Evolutionary conservation across 169 alveolate genomes (phyloP).

Genomic region (Babesia caballi): DNA sequence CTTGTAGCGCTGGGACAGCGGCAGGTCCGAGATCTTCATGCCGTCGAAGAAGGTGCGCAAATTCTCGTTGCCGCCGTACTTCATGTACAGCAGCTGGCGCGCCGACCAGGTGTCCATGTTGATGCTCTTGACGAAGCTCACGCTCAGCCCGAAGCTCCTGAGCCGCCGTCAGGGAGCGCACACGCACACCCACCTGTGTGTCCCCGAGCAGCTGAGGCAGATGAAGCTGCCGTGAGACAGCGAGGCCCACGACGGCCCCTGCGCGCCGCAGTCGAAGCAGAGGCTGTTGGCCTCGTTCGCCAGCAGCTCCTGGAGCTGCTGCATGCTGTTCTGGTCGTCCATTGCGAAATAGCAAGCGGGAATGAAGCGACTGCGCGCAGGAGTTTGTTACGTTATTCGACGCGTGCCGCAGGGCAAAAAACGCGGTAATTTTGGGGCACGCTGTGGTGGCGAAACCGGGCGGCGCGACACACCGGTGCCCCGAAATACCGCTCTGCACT

Average conservation of each 20-base stretch:
- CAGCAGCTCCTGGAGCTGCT: conserved; percentile 54
- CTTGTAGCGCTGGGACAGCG: conserved; percentile 69
- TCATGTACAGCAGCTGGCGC: conserved; percentile 81
- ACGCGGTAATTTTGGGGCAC: too few relatives aligned
- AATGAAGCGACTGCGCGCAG: too few relatives aligned
- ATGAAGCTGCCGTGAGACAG: conserved; percentile 92
- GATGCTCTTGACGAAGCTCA: conserved; percentile 89
- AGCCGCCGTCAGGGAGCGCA: not conserved
- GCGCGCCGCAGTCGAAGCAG: conserved; percentile 79
- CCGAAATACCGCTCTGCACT: not conserved
- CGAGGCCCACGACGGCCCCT: conserved; percentile 94
- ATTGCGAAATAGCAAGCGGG: not conserved
- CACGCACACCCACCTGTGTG: conserved; percentile 59
- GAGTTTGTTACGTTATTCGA: too few relatives aligned
- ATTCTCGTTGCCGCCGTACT: conserved; percentile 77
- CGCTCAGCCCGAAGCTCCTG: conserved; percentile 88
- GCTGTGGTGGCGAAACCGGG: not conserved
- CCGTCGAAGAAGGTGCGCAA: conserved; percentile 67
- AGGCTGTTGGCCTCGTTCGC: conserved; percentile 56
- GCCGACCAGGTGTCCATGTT: conserved; percentile 93
- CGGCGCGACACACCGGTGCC: not conserved
- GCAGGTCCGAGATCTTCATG: conserved; percentile 68
- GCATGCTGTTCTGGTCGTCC: conserved; percentile 40
- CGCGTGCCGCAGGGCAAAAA: too few relatives aligned
- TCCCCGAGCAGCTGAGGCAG: conserved; percentile 92